Base-by-base conservation (phyloP, 2,329 filamentous ascomycete species). In the Aspergillus novoparasiticus region DNA sequence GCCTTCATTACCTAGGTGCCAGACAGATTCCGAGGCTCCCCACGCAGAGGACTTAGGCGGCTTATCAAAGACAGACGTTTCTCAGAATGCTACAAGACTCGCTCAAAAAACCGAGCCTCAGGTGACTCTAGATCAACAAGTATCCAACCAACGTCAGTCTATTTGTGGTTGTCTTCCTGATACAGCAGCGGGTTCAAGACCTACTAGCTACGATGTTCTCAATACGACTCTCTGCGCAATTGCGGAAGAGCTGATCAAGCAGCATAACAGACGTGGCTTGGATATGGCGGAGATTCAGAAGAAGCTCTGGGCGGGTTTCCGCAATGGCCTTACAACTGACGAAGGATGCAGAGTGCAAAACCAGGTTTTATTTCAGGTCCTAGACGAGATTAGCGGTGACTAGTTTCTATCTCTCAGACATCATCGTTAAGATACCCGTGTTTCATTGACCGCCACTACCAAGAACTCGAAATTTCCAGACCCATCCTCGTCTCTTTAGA, bases 291-390 rank as follows among this genome's bases (percentile, higher is more conserved):
- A 78, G 41, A 79, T 80, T 45, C 73, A 71, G 43, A 65, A 67
- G 53, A 75, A 69, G 61, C 72, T 79, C 16, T 74, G 73, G 62
- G 65, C 70, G n/a, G 77, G 76, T 0, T 79, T 78, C 56, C 69
- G 70, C 45, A 72, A 71, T 28, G 70, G 71, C 12, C 56, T 63
- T 11, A 65, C 67, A 57, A 63, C 66, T 1, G 73, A 72, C 10
- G 68, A 74, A 60, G 77, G 73, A 26, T 79, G 76, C 62, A 73
- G 76, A 54, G 76, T 80, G 8, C 74, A 77, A 53, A 79, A 76
- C 59, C 76, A 78, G n/a, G 71, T 83, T 16, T 73, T 83, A 26
- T 79, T 81, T 32, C 67, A 77, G 64, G 71, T 79, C 21, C 61
- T 79, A 67, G 74, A 79, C 64, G 77, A 80, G 48, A 74, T 79